These are phyloP conservation scores for Jasminum sambac DNA, from an alignment of 257 asterid species.

Conservation along the genomic window DNA sequence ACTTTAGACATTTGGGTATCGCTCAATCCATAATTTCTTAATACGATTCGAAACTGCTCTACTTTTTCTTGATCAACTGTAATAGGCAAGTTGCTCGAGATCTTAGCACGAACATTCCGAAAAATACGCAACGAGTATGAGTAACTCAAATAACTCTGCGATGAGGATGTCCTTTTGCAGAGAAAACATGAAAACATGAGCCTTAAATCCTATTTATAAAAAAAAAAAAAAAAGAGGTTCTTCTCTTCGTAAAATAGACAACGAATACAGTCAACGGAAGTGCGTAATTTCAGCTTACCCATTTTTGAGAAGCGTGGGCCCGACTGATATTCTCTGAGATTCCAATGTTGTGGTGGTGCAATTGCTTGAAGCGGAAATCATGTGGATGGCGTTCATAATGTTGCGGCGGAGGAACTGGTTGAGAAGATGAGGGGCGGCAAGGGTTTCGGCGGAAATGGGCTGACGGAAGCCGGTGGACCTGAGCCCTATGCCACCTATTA, in stretches of 20 bases:
- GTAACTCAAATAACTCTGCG: neutral
- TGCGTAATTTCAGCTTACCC: neutral
- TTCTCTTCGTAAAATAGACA: neutral
- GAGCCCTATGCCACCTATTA: neutral
- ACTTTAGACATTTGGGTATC: neutral
- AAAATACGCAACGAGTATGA: neutral
- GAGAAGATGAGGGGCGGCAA: too few relatives aligned
- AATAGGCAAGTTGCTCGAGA: neutral
- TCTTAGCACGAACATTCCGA: neutral
- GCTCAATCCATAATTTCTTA: conserved; percentile 2
- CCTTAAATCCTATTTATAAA: neutral
- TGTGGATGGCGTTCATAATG: neutral
- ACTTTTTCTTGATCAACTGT: neutral
- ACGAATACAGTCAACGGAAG: neutral
- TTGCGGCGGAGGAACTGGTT: neutral
- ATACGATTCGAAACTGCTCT: neutral
- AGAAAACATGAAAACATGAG: neutral
- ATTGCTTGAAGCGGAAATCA: neutral
- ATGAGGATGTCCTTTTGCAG: neutral
- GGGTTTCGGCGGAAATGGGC: too few relatives aligned
- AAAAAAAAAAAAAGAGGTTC: neutral
- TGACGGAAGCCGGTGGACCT: too few relatives aligned
- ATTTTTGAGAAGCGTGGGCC: neutral
- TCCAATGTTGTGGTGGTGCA: neutral
- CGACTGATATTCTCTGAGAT: neutral